Base-by-base conservation (phyloP, 2,329 filamentous ascomycete species). In the Exserohilum rostratum region DNA sequence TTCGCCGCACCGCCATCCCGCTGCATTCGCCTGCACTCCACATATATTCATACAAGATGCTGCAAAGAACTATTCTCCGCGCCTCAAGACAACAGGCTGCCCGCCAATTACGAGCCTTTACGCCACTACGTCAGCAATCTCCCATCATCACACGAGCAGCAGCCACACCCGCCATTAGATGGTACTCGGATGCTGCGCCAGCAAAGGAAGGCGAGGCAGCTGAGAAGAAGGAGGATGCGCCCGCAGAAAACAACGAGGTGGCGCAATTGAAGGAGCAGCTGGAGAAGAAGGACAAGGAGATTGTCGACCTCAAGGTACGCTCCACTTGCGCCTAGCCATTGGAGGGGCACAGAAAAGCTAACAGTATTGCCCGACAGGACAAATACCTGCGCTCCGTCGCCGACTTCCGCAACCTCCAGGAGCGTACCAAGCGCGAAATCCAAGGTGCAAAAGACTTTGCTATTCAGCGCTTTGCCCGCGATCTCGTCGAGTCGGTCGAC, bases 331-430 rank as follows among this genome's bases (percentile, higher is more conserved):
- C n/a, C 1, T 15, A 40, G 15, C 10, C 5, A 15, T 22, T n/a
- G 12, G 20, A 46, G 18, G 31, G 43, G 43, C 31, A 46, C 22
- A 15, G 3, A 11, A 42, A 27, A 13, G 31, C 31, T 55, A 12
- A 55, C 37, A 35, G 17, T n/a, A n/a, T n/a, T 27, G 7, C 5
- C 7, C 20, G 10, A 9, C 65, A 98, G 95, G 95, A 98, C 80
- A 95, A 92, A 82, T 96, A 92, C 78, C 85, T 97, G 61, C 93
- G 95, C 75, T 90, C 90, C 50, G 87, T 98, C 62, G 95, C 95
- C 79, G 95, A 99, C 71, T 98, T 96, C 85, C 91, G 91, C 75
- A 99, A 98, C 80, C 90, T 99, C 46, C 93, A 98, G 81, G 91
- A 97, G 72, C 91, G 95, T 72, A 96, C 91, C 38, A 85, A 88